Base-by-base conservation (phyloP, 345 rosid species). In the Mallotus nudiflorus region DNA sequence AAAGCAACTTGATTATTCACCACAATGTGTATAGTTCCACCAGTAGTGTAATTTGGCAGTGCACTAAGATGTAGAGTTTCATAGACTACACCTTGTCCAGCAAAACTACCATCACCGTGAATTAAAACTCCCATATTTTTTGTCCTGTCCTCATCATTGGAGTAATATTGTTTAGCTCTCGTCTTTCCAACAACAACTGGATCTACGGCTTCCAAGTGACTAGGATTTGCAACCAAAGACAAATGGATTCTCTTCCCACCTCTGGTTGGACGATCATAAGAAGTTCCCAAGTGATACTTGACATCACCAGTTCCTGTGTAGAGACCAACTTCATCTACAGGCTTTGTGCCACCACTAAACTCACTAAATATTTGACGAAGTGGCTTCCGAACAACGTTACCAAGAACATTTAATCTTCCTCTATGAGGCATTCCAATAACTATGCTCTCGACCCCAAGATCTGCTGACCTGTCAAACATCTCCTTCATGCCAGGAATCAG, bases 31-130 rank as follows among this genome's bases (percentile, higher is more conserved):
- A 91, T 85, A 24, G 96, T 91, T 22, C 93, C 96, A 67, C 96
- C 93, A 1, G 93, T 88, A 20, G 83, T 60, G 77, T 91, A 88
- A 80, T 82, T 91, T 58, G 93, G 92, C 73, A 91, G 86, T n/a
- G 96, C 96, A 77, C 93, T 91, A 59, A 91, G 88, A 87, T 91
- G 96, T 12, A 91, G 85, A 71, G 90, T 91, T 74, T 91, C 93
- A 78, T 91, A 91, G 0, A 91, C 93, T 15, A 91, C 96, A 62
- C 96, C 96, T 79, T 91, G 96, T 29, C 93, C 96, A 5, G 96
- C 93, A 79, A 91, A 91, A 77, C 93, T 91, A 49, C 96, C 96
- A 84, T 91, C 96, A 18, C 96, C 96, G 67, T 91, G 96, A 75
- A 91, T 88, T 85, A 91, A 80, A 55, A 91, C 28, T 28, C 81